phyloP scores from a whole-genome alignment of 1,284 basidiomycete species.

The Papiliotrema terrestris region DNA sequence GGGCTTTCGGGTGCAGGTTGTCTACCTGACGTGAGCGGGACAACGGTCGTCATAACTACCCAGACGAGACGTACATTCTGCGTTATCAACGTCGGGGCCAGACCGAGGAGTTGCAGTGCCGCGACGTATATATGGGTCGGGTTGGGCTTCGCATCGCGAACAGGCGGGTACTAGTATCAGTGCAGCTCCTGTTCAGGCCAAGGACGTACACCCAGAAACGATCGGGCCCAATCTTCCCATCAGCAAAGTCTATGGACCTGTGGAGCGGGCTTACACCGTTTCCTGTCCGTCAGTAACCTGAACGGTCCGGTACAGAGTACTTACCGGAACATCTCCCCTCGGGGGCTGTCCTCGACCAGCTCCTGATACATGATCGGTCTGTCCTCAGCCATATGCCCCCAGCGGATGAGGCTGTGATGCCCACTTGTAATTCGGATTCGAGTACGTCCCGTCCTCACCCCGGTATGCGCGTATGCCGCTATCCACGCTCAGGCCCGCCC shows the following conservation, averaged over 20 bases:
- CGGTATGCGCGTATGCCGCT: conserved; percentile 86
- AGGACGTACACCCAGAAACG: conserved; percentile 54
- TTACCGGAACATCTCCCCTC: conserved; percentile 68
- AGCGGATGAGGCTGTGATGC: conserved; percentile 26
- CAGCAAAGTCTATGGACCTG: neutral
- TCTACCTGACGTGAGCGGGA: conserved; percentile 58
- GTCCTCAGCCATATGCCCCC: neutral
- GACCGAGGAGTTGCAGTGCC: conserved; percentile 67
- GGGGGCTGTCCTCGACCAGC: conserved; percentile 64
- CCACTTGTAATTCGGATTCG: conserved; percentile 87
- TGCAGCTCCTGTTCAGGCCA: neutral
- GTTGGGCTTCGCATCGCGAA: conserved; percentile 74
- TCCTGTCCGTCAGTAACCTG: conserved; percentile 14
- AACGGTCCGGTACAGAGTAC: conserved; percentile 9
- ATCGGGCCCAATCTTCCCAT: conserved; percentile 61
- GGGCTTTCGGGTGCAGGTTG: conserved; percentile 75
- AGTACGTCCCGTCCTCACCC: conserved; percentile 75
- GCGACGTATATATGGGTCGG: conserved; percentile 81
- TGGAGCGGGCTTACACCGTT: conserved; percentile 33
- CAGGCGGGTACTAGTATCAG: conserved; percentile 60
- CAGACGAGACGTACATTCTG: conserved; percentile 58
- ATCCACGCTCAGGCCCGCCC: conserved; percentile 88
- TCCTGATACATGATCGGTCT: conserved; percentile 66
- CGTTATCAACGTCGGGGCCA: conserved; percentile 69
- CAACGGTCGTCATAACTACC: neutral